A percentile compares a stretch with the other conserved stretches of the same genome.
phyloP scores from a whole-genome alignment of 2,329 filamentous ascomycete genomes.

The Cladosporium halotolerans region DNA sequence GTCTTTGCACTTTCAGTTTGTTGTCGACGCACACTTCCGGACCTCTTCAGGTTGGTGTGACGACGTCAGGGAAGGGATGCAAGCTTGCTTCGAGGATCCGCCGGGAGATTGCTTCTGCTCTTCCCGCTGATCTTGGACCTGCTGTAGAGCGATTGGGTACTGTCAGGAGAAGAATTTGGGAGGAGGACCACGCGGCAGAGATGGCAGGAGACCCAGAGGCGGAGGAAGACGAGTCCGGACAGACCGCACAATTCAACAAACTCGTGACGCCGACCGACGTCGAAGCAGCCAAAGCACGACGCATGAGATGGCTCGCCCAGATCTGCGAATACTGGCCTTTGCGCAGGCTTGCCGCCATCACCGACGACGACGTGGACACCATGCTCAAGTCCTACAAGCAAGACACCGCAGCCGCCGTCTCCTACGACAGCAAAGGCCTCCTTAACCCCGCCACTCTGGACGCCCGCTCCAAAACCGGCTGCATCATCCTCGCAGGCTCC shows the following conservation, averaged over 20 bases:
- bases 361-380: constrained; percentile 68
- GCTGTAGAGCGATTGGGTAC: constrained; percentile 74
- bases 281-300: constrained; percentile 67
- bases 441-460: constrained; percentile 26
- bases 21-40: constrained; percentile 86
- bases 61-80: constrained; percentile 89
- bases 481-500: constrained; percentile 82
- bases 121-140: constrained; percentile 68
- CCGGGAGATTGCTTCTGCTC: constrained; percentile 73
- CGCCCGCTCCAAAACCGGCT: constrained; percentile 46
- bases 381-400: constrained; percentile 68
- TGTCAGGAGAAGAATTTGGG: constrained; percentile 63
- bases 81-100: constrained; percentile 86
- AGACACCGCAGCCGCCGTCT: constrained; percentile 28
- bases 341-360: constrained; percentile 69
- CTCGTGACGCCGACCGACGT: constrained; percentile 69
- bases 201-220: constrained; percentile 38
- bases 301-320: constrained; percentile 89
- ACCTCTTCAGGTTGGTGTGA: constrained; percentile 88
- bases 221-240: constrained; percentile 60
- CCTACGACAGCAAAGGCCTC: constrained; percentile 21
- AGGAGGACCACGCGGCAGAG: constrained; percentile 60
- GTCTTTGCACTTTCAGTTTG: constrained; percentile 82
- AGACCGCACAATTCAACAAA: constrained; percentile 76
- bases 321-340: constrained; percentile 99